Base-by-base conservation (phyloP, 2,329 filamentous ascomycete species). In the Fusarium torulosum region DNA sequence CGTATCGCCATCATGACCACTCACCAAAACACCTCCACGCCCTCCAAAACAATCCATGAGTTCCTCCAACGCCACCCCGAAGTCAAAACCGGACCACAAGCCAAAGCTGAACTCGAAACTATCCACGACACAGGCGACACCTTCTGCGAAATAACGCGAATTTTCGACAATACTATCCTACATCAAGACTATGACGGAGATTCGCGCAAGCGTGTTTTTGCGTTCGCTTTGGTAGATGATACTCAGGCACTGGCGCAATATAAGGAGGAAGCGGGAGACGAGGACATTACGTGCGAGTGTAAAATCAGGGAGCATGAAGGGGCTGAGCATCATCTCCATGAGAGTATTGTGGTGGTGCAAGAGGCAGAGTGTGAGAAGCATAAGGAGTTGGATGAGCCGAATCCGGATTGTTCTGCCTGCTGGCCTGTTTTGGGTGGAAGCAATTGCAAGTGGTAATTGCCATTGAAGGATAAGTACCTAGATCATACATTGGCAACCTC, bases 61-160 rank as follows among this genome's bases (percentile, higher is more conserved):
- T 59, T 59, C 2, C 35, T 58, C 11, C 4, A 37, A 1, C 27
- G 52, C 7, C 52, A 59, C 35, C 42, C 56, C 1, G 29, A 58
- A 42, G 53, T 59, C 17, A 10, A 19, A 23, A 41, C 19, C 1
- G 29, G 29, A 6, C 6, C 21, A 1, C 7, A 46, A 4, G 52
- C 42, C n/a, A 37, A 50, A 21, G 21, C 19, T 0, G 27, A 59
- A 17, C 43, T 59, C 1, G 56, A 58, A 5, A 1, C 14, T 6
- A 5, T 59, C 7, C 56, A 58, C 9, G 19, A 50, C 2, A 17
- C 11, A 6, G 56, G 19, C 17, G 35, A 59, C 4, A 58, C 51
- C 3, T 59, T 45, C 15, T 59, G 42, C 7, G 9, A 47, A 7
- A 15, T 47, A 17, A 27, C 8, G 1, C 56, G 31, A 2, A 21